Percentiles rank a stretch among this genome's conserved stretches.
These are phyloP conservation scores for Candida khao-thaluensis DNA, from an alignment of 805 yeast genomes.

Conservation along the genomic window DNA sequence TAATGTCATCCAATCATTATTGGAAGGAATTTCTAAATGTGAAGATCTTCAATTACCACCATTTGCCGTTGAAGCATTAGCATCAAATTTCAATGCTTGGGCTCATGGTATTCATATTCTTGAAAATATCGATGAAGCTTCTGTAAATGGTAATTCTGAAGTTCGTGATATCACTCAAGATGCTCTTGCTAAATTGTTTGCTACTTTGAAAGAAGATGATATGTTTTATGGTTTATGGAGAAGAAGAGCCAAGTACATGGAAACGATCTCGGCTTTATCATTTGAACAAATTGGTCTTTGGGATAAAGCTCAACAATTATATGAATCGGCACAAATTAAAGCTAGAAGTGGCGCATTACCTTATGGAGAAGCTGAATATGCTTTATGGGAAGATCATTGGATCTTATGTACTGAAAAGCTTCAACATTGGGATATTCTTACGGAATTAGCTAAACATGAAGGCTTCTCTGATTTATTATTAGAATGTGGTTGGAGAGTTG, in stretches of 20 bases:
- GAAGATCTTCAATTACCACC: conserved; percentile 84
- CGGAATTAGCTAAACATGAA: conserved; percentile 96
- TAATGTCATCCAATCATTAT: conserved; percentile 78
- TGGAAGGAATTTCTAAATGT: conserved; percentile 80
- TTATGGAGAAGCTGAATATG: conserved; percentile 91
- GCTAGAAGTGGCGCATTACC: conserved; percentile 95
- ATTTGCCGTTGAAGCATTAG: conserved; percentile 84
- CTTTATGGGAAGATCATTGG: conserved; percentile 99
- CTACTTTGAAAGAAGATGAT: conserved; percentile 88
- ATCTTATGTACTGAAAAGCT: conserved; percentile 93
- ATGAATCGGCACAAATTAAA: conserved; percentile 94
- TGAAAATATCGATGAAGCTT: conserved; percentile 61
- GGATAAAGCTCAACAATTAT: conserved; percentile 90
- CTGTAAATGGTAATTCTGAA: conserved; percentile 64
- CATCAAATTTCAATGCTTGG: conserved; percentile 88
- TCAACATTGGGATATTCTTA: conserved; percentile 96
- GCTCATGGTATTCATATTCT: conserved; percentile 81
- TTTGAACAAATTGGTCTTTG: conserved; percentile 94
- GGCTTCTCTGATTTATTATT: conserved; percentile 91
- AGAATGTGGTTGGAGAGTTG: conserved; percentile 99
- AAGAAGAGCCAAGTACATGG: conserved; percentile 89
- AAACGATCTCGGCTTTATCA: conserved; percentile 88
- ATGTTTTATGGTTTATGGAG: conserved; percentile 99
- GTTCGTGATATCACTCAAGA: conserved; percentile 85
- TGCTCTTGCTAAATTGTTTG: conserved; percentile 85